Base-by-base conservation (phyloP, 75 land plant genomes). In the Chamaecyparis obtusa region DNA sequence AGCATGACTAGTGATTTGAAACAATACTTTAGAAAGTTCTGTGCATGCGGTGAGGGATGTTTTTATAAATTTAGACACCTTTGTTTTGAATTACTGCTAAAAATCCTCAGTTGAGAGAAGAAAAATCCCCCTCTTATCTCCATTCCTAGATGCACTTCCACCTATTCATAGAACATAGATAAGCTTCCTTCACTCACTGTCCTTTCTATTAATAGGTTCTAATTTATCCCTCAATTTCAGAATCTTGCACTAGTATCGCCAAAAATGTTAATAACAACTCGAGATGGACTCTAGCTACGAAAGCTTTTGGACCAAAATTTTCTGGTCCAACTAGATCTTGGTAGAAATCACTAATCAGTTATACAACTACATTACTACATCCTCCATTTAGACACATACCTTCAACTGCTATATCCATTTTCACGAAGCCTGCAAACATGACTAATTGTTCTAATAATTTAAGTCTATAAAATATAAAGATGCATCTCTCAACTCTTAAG, bases 11-110 rank as follows among this genome's bases (percentile, higher is more conserved):
- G 97, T 27, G 99, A 90, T 79, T 94, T 88, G 86, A 98, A 98
- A 88, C 95, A 95, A 75, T 95, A 98, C 93, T 96, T 97, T 88
- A 98, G 87, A 46, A 98, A 92, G 87, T 96, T 93, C 30, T 94
- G 89, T 24, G 97, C 96, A 92, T 94, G 96, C 13, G 71, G 85
- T 48, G 93, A 87, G 15, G 96, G 93, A 83, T 90, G 87, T 89
- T 93, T 46, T 98, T 81, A 95, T 87, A 21, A 90, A 85, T 27
- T 90, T 91, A 41, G 97, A 89, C 44, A 95, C 95, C 84, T 93
- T 96, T 16, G 80, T 33, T 54, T 95, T 94, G 90, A 96, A 96
- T 49, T 92, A 92, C 75, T 89, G 56, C 85, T 91, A 95, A 84
- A 98, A 94, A 56, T 98, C 95, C 60, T 90, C 93, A 86, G 91